Conservation (phyloP, 2,329 filamentous ascomycete species). For the Apiospora marii region DNA sequence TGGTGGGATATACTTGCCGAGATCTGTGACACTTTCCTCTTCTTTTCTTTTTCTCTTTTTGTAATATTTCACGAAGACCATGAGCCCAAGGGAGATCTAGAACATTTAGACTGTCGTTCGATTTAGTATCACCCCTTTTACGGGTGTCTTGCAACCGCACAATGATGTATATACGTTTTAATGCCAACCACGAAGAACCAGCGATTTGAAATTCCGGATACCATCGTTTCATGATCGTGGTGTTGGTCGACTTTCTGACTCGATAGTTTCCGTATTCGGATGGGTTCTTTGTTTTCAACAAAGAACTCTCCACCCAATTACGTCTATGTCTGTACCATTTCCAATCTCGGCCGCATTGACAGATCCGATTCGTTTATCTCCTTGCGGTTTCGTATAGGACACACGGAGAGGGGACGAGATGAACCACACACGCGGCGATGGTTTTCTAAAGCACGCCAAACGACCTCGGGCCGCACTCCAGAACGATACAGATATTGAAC, state of each 20-base stretch:
- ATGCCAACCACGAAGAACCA: neutral
- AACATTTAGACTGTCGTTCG: neutral
- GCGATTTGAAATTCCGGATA: too few species aligned
- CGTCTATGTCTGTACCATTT: neutral
- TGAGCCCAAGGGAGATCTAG: neutral
- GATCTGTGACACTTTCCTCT: neutral
- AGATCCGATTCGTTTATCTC: too few species aligned
- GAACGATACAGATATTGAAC: neutral
- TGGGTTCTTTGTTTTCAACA: neutral
- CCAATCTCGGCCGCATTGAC: neutral
- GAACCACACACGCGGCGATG: neutral
- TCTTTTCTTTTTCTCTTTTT: neutral
- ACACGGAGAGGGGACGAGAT: neutral
- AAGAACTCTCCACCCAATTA: neutral
- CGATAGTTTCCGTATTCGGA: neutral
- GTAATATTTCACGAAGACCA: neutral
- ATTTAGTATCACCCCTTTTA: neutral
- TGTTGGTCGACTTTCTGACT: neutral
- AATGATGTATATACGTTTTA: neutral
- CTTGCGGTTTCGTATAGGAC: neutral
- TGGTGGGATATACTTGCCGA: neutral
- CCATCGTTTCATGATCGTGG: too few species aligned
- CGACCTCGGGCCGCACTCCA: neutral
- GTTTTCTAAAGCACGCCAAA: neutral
- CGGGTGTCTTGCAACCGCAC: neutral